phyloP scores from a whole-genome alignment of 1,284 basidiomycete species.

The Naganishia albida region DNA sequence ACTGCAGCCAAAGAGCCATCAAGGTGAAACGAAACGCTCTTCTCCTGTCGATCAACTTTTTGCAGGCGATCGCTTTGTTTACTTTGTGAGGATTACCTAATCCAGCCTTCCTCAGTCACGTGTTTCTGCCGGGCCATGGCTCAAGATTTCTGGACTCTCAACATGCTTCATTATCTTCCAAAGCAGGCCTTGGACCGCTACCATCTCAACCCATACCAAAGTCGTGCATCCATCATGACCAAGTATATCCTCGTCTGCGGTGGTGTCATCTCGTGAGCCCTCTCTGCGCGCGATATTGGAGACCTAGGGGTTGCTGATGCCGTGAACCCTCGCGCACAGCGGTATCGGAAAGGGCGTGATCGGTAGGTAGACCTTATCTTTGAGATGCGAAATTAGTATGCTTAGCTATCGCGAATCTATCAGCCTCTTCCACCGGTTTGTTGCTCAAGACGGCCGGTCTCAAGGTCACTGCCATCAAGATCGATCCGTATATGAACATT shows the following conservation, averaged over 20 bases:
- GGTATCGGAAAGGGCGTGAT: constrained; percentile 94
- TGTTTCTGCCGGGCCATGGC: neutral
- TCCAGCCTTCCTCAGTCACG: constrained; percentile 1
- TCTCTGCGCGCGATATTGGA: constrained; percentile 1
- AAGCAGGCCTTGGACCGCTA: neutral
- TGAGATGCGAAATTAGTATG: constrained; percentile 12
- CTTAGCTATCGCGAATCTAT: too few species aligned
- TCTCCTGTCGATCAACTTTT: too few species aligned
- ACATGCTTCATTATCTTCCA: neutral
- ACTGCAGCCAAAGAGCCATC: too few species aligned
- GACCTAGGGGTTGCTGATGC: neutral
- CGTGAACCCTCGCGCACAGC: constrained; percentile 54
- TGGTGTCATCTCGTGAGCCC: constrained; percentile 68
- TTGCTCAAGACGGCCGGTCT: constrained; percentile 92
- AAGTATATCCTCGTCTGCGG: constrained; percentile 91
- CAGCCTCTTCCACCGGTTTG: constrained; percentile 94
- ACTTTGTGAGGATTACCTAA: too few species aligned
- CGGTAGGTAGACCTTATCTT: constrained; percentile 60
- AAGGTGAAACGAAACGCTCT: too few species aligned
- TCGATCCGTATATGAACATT: constrained; percentile 99
- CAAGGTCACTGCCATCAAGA: constrained; percentile 98
- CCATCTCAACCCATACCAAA: neutral
- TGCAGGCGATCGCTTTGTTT: too few species aligned
- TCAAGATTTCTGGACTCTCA: constrained; percentile 9
- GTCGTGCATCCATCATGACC: constrained; percentile 41